Base-by-base conservation (phyloP, 495 filamentous ascomycete species). In the Penicillium ucsense region DNA sequence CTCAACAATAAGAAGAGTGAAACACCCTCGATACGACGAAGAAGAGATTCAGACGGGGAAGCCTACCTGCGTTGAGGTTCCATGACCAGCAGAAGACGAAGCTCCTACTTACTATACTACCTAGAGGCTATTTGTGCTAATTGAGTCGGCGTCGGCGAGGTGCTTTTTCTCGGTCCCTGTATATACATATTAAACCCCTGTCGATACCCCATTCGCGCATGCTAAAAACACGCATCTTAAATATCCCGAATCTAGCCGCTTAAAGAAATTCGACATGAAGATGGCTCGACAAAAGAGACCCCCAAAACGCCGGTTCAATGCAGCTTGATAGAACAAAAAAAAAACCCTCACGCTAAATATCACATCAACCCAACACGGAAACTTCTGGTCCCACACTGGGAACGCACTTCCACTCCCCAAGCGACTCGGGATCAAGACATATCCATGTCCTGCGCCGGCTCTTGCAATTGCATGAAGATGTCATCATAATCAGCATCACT, bases 401-500 rank as follows among this genome's bases (percentile, higher is more conserved):
- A 20, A 20, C 20, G 20, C 20, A 20, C 20, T 20, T 20, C 20
- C 20, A 20, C 20, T 20, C 20, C 20, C 20, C 20, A 20, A 20
- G 20, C 20, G 20, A 37, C 9, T 41, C 34, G 31, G 49, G 29
- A 51, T 56, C 50, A 59, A 2, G 61, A 68, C 67, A 73, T 68
- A 45, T 71, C 67, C 62, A 70, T 70, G 48, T 68, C 66, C 58
- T 68, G 65, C 43, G 52, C 41, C 3, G 47, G 54, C 30, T 66
- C 64, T 31, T 52, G 54, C 41, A 74, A 35, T 31, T 63, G 58
- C 58, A 66, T 71, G 46, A 77, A 78, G 30, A 79, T 63, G 56
- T 66, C 65, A 50, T 77, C 75, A 55, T 78, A 77, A 37, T 79
- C 75, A 12, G 76, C 78, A 49, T 84, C 76, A 37, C 78, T 77